Evolutionary conservation across 1,284 basidiomycete genomes (phyloP).

Genomic region (Cryptococcus sp.): DNA sequence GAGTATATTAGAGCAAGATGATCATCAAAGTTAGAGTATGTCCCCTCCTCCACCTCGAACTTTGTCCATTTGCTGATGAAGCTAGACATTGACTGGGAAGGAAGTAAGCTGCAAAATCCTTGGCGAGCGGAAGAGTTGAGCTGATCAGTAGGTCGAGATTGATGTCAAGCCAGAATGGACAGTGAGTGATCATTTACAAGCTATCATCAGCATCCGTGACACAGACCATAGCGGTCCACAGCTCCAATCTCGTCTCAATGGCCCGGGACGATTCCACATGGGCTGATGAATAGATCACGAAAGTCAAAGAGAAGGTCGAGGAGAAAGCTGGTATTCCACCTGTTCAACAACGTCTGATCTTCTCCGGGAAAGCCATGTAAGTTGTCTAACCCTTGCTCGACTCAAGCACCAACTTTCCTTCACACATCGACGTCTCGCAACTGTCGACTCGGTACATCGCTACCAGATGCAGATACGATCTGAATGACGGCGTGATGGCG

Average conservation of each 20-base stretch:
- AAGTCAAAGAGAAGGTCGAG: slow-evolving; percentile 98
- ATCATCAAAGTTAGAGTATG: slow-evolving; percentile 48
- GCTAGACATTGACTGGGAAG: slow-evolving; percentile 40
- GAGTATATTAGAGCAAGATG: too few species aligned
- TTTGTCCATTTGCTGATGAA: slow-evolving; percentile 8
- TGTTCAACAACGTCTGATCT: slow-evolving; percentile 93
- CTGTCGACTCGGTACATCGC: too few species aligned
- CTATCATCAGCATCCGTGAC: not conserved
- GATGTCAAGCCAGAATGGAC: slow-evolving; percentile 91
- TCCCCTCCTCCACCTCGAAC: too few species aligned
- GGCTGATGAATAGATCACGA: slow-evolving; percentile 72
- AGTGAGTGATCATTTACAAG: slow-evolving; percentile 52
- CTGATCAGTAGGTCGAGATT: slow-evolving; percentile 58
- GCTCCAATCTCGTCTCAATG: too few species aligned
- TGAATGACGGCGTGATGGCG: not conserved
- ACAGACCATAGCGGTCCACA: not conserved
- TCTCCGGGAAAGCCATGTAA: slow-evolving; percentile 90
- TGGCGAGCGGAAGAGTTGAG: slow-evolving; percentile 1
- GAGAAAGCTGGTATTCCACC: slow-evolving; percentile 99
- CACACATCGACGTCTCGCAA: too few species aligned
- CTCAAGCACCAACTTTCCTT: too few species aligned
- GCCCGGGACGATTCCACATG: too few species aligned
- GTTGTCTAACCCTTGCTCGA: too few species aligned
- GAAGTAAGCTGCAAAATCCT: slow-evolving; percentile 23
- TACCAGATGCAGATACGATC: too few species aligned